Conservation (phyloP, 257 asterid genomes). For the Verbena officinalis region DNA sequence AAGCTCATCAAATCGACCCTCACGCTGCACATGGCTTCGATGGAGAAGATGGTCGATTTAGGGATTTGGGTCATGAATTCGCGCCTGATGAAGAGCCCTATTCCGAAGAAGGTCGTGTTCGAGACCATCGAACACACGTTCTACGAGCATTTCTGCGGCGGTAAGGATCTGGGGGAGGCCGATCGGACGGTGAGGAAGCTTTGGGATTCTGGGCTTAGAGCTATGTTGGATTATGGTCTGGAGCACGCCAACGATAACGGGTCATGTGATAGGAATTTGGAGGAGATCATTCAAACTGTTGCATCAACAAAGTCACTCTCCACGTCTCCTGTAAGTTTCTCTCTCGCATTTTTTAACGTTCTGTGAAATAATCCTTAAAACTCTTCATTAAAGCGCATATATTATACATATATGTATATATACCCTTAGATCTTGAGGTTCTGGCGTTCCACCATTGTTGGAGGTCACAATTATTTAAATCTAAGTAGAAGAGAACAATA, state of each 20-base stretch:
- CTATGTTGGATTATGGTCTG: conserved; percentile 79
- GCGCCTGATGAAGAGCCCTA: conserved; percentile 42
- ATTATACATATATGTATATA: too few relatives aligned
- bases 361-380: too few relatives aligned
- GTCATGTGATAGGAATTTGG: conserved; percentile 59
- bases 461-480: too few relatives aligned
- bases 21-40: conserved; percentile 47
- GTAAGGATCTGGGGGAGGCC: conserved; percentile 49
- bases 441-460: too few relatives aligned
- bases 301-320: conserved; percentile 41
- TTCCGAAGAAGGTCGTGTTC: conserved; percentile 37
- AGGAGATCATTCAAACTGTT: conserved; percentile 48
- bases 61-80: conserved; percentile 67
- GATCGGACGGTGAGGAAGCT: conserved; percentile 43
- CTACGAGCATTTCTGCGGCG: conserved; percentile 77
- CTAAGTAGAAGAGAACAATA: too few relatives aligned
- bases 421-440: too few relatives aligned
- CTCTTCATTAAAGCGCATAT: too few relatives aligned
- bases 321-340: conserved; percentile 46
- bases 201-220: conserved; percentile 49
- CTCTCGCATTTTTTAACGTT: neutral
- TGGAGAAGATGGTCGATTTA: conserved; percentile 48
- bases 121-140: conserved; percentile 39
- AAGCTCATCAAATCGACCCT: conserved; percentile 49
- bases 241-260: conserved; percentile 60